Evolutionary conservation across 441 rosid species (phyloP), one percentile per base, ranked within the genome.

Genomic region (Biscutella laevigata): DNA sequence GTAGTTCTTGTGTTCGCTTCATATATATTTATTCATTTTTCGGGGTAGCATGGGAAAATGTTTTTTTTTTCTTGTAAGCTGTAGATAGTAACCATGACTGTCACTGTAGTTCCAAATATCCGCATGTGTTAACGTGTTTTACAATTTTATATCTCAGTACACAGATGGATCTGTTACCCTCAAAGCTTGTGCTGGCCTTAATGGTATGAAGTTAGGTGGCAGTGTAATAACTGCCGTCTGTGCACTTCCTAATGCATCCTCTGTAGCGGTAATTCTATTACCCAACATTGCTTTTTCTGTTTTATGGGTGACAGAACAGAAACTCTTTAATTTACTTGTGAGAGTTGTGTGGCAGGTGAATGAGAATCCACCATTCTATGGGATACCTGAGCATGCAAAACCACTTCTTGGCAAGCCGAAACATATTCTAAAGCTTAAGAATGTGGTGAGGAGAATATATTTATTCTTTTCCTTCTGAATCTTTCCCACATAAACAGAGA

Each of bases 191-290:
- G 92, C 78, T 32, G 90, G 88, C 51, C 76, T 92, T 40, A 88
- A 84, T 73, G 97, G 99, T 45, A 76, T 88, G 89, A 88, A 82
- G 77, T 66, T 92, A 60, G 97, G 94, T 60, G 97, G 95, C 61
- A 78, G 80, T 75, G 72, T 77, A 37, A 51, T 92, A 45, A 82
- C 85, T 69, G 94, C 72, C 14, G 88, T 86, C 66, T 92, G 75
- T 70, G 87, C 82, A 69, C 37, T 70, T 70, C 79, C 77, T 16
- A 41, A 76, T 63, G 61, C 70, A 59, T 67, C 73, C 48, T 53
- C 59, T 1, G 13, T 62, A 37, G 24, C 46, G 94, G 95, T 92
- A 86, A 57, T 55, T 48, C 7, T 17, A 17, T 33, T 29, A 30
- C 57, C 60, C 40, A 16, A 12, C 34, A 16, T 30, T 8, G 37